A percentile compares a stretch with the other conserved stretches of the same genome.
These are phyloP conservation scores for Apophysomyces ossiformis DNA, from an alignment of 371 early-diverging fungal genomes.

Conservation along the genomic window DNA sequence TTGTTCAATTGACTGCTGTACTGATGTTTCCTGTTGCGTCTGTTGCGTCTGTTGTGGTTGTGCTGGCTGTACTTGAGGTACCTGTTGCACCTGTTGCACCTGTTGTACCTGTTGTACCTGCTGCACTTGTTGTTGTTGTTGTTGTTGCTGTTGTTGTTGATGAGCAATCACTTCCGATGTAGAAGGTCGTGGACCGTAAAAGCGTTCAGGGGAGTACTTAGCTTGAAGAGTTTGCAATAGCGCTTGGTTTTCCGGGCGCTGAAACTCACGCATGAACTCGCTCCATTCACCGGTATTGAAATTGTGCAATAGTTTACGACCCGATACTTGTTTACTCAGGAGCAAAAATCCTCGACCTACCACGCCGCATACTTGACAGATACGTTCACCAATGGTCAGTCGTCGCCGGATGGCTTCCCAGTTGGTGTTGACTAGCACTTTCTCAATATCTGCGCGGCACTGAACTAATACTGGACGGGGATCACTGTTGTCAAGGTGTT, in stretches of 20 bases:
- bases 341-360: slow-evolving; percentile 51
- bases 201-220: slow-evolving; percentile 42
- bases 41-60: slow-evolving; percentile 3
- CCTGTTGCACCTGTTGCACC: not conserved
- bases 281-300: slow-evolving; percentile 56
- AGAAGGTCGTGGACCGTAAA: slow-evolving; percentile 33
- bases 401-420: slow-evolving; percentile 60
- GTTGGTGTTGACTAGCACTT: slow-evolving; percentile 49
- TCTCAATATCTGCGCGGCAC: slow-evolving; percentile 54
- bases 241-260: slow-evolving; percentile 39
- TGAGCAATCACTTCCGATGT: not conserved
- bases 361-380: slow-evolving; percentile 44
- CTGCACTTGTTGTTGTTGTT: slow-evolving; percentile 5
- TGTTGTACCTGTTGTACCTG: not conserved
- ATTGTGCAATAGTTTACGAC: slow-evolving; percentile 55
- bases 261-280: slow-evolving; percentile 51
- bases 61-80: not conserved
- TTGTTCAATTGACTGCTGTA: not conserved
- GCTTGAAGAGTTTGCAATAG: slow-evolving; percentile 43
- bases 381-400: slow-evolving; percentile 55
- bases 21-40: not conserved
- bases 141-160: not conserved
- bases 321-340: slow-evolving; percentile 52
- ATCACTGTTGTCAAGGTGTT: slow-evolving; percentile 31
- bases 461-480: slow-evolving; percentile 43